These are phyloP conservation scores for Phytophthora litchii DNA, from an alignment of 352 stramenopile species.

Conservation along the genomic window DNA sequence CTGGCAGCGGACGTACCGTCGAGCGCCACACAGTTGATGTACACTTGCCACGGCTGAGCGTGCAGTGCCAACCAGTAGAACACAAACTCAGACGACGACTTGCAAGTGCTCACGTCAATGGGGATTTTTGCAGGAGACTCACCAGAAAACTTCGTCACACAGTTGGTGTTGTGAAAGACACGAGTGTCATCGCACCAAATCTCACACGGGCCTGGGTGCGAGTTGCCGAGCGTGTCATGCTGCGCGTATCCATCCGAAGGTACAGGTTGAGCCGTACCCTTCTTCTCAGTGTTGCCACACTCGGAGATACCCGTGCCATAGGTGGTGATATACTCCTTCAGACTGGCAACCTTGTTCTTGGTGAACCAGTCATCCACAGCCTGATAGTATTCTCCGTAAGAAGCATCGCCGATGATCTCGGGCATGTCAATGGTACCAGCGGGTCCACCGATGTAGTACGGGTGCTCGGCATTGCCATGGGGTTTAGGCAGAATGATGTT, in stretches of 20 bases:
- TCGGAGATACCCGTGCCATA: slow-evolving; percentile 26
- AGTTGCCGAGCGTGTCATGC: slow-evolving; percentile 34
- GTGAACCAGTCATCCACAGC: slow-evolving; percentile 36
- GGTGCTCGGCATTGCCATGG: slow-evolving; percentile 19
- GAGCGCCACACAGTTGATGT: slow-evolving; percentile 47
- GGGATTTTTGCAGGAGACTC: slow-evolving; percentile 37
- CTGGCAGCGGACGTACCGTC: slow-evolving; percentile 11
- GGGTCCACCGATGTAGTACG: slow-evolving; percentile 31
- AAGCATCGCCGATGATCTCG: slow-evolving; percentile 25
- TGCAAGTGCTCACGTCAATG: slow-evolving; percentile 41
- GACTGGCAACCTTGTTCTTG: slow-evolving; percentile 32
- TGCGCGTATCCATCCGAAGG: slow-evolving; percentile 31
- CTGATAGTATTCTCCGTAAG: slow-evolving; percentile 38
- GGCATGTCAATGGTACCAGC: slow-evolving; percentile 35
- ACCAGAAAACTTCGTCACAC: slow-evolving; percentile 23
- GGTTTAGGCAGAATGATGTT: slow-evolving; percentile 34
- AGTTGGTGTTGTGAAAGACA: slow-evolving; percentile 49
- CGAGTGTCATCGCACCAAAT: slow-evolving; percentile 50
- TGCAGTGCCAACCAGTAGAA: slow-evolving; percentile 56
- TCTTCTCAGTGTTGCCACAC: slow-evolving; percentile 35
- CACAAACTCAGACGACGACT: slow-evolving; percentile 30
- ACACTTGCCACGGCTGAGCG: slow-evolving; percentile 47
- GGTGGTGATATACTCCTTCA: slow-evolving; percentile 37
- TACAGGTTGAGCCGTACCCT: slow-evolving; percentile 23
- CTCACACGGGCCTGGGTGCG: slow-evolving; percentile 52